A percentile compares a stretch with the other conserved stretches of the same genome.
phyloP scores from a whole-genome alignment of 805 yeast genomes.

The Isabelozyma rhagii region DNA sequence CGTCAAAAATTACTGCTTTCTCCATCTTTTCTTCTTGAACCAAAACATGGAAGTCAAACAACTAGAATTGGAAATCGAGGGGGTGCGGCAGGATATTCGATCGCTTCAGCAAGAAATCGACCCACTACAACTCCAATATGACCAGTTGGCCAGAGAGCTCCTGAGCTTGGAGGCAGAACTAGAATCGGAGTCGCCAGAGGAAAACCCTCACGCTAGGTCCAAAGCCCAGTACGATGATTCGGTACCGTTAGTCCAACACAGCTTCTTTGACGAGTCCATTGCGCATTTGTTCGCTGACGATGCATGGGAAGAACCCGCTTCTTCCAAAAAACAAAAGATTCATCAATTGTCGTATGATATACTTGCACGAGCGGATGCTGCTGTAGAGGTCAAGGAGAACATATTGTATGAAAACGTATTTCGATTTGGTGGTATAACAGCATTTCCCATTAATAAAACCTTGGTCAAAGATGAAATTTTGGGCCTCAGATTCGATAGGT shows the following conservation, averaged over 20 bases:
- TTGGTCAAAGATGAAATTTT: conserved; percentile 31
- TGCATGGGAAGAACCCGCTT: neutral
- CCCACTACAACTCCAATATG: conserved; percentile 8
- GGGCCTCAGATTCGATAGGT: conserved; percentile 52
- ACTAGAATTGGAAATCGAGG: conserved; percentile 10
- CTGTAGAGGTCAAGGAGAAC: conserved; percentile 19
- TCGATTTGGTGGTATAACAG: conserved; percentile 49
- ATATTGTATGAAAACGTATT: conserved; percentile 45
- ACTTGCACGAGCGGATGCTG: conserved; percentile 1
- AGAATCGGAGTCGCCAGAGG: conserved; percentile 5
- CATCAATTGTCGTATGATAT: conserved; percentile 1
- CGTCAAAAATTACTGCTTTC: neutral
- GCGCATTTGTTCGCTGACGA: conserved; percentile 14
- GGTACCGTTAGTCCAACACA: conserved; percentile 18
- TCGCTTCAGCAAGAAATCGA: conserved; percentile 15
- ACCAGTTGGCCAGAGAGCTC: conserved; percentile 2
- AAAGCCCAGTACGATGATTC: neutral
- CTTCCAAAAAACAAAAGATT: conserved; percentile 2
- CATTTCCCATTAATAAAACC: conserved; percentile 45
- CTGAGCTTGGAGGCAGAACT: conserved; percentile 3
- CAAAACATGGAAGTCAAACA: neutral
- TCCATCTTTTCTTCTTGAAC: neutral
- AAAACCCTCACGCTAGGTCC: neutral
- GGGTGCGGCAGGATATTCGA: conserved; percentile 14
- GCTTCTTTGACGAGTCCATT: conserved; percentile 29